Evolutionary conservation across 257 asterid genomes (phyloP), one percentile per base, ranked within the genome.

Genomic region (Gentiana straminea): DNA sequence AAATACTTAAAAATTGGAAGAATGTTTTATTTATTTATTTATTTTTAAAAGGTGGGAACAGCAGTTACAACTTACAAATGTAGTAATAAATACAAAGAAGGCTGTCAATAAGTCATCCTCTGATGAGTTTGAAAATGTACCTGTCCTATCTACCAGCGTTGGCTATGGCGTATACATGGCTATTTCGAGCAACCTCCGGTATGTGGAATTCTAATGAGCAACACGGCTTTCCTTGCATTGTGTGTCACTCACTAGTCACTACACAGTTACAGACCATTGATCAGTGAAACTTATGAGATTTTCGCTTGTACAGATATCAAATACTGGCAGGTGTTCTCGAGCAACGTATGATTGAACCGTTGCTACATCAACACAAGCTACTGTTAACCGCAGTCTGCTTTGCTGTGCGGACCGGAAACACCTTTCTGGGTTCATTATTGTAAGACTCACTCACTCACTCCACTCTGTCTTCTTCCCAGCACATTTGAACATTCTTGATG

Each of bases 141-240:
- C 95, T 4, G 61, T 91, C 44, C 59, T 91, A 37, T 63, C 96
- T 0, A 91, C 96, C 49, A 87, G 98, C 53, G 77, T 53, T 53
- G 95, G 87, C 5, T 87, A 91, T 65, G 98, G 96, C n/a, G 86
- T 83, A 54, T 91, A 91, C 61, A 84, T 91, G 98, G 62, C 98
- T 15, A 87, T 91, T 8, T 91, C 98, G 49, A 84, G 95, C 89
- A 91, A 91, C 77, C 83, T 91, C 55, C 81, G 98, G 98, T 90
- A 57, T 2, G 1, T 7, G 24, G 24, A 24, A 24, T 24, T 24
- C 24, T 24, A 24, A 24, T 24, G 24, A 24, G 24, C 24, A 24
- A 24, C 24, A 24, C 24, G 24, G 24, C 24, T 24, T 24, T 24
- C 24, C 24, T 24, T 24, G 24, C 24, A 24, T 24, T 24, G 24